Percentiles rank a stretch among this genome's conserved stretches.
These are phyloP conservation scores for Drechslerella dactyloides DNA, from an alignment of 2,329 filamentous ascomycete genomes.

Conservation along the genomic window DNA sequence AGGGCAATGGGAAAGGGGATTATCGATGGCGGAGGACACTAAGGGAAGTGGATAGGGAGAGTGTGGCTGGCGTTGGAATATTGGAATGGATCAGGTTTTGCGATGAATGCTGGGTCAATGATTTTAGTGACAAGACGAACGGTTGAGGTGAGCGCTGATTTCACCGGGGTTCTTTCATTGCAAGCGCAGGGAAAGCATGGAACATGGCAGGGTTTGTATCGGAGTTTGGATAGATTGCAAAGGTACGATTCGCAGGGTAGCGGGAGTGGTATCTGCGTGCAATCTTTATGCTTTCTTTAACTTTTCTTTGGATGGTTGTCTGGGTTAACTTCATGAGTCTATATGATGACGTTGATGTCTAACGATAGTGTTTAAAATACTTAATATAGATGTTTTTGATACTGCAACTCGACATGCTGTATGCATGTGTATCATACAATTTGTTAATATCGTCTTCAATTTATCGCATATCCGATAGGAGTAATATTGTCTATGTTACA, in stretches of 20 bases:
- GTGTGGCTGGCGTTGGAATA: constrained; percentile 15
- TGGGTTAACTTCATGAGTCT: background rate
- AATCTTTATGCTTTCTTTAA: background rate
- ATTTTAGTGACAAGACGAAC: constrained; percentile 7
- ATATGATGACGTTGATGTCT: background rate
- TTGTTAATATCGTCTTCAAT: too few species aligned
- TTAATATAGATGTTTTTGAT: background rate
- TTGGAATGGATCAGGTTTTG: constrained; percentile 48
- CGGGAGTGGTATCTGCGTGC: background rate
- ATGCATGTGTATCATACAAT: too few species aligned
- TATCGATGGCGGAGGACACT: constrained; percentile 10
- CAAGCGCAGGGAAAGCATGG: background rate
- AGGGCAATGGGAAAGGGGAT: background rate
- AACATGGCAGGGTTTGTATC: background rate
- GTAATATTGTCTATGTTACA: too few species aligned
- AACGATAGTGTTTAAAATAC: background rate
- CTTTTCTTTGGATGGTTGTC: background rate
- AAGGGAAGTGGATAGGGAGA: constrained; percentile 42
- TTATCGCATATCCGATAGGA: too few species aligned
- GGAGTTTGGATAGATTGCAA: constrained; percentile 2
- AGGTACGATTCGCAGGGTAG: background rate
- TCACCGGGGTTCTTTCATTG: background rate
- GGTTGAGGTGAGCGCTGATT: background rate
- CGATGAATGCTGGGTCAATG: constrained; percentile 38
- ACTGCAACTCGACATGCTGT: background rate